phyloP scores from a whole-genome alignment of 768 basidiomycete genomes.

The Kwoniella bestiolae region DNA sequence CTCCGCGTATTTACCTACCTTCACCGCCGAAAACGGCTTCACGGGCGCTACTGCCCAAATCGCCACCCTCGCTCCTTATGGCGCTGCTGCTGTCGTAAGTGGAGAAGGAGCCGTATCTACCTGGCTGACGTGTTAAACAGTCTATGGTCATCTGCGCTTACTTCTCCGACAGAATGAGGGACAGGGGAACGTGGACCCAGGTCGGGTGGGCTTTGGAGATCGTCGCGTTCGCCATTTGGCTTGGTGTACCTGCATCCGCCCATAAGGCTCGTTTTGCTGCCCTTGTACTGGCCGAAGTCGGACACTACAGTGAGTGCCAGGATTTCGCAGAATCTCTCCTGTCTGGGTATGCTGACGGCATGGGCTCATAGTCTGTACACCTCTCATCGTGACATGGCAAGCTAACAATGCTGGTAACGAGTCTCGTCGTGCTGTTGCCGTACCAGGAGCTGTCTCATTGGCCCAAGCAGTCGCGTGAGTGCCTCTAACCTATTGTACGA shows the following conservation, averaged over 20 bases:
- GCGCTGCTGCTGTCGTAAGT: conserved; percentile 23
- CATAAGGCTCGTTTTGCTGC: conserved; percentile 28
- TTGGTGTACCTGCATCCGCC: conserved; percentile 8
- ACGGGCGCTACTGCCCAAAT: conserved; percentile 33
- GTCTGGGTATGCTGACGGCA: background rate
- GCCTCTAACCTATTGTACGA: no score
- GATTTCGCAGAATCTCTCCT: background rate
- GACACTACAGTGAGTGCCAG: conserved; percentile 24
- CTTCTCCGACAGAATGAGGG: conserved; percentile 17
- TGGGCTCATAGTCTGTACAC: conserved; percentile 17
- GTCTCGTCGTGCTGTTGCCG: conserved; percentile 27
- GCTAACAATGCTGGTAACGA: conserved; percentile 32
- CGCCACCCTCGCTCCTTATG: conserved; percentile 31
- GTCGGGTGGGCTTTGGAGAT: conserved; percentile 24
- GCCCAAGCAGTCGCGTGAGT: conserved; percentile 31
- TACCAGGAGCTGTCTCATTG: conserved; percentile 23
- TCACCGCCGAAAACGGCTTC: conserved; percentile 29
- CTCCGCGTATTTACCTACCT: conserved; percentile 32
- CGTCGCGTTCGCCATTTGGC: conserved; percentile 29
- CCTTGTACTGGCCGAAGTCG: conserved; percentile 31
- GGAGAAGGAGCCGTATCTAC: background rate
- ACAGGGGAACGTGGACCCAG: conserved; percentile 19
- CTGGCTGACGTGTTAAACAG: conserved; percentile 4
- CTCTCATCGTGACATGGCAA: conserved; percentile 28
- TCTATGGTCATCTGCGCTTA: conserved; percentile 28